A percentile compares a stretch with the other conserved stretches of the same genome.
These are phyloP conservation scores for Kingdonia uniflora DNA, from an alignment of 164 flowering plant species.

Conservation along the genomic window DNA sequence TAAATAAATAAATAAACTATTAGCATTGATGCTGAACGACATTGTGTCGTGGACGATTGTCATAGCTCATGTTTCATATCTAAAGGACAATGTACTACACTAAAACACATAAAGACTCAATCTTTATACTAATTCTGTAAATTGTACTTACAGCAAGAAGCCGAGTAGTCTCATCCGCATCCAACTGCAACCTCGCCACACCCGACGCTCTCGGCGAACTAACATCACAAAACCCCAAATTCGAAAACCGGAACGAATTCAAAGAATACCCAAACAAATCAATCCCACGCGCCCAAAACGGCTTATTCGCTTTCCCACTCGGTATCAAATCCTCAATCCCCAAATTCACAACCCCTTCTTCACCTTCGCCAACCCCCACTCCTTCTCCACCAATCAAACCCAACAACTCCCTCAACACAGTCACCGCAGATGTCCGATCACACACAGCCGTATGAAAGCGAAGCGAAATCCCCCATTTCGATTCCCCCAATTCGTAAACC, in stretches of 20 bases:
- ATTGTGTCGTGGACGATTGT: too few species aligned
- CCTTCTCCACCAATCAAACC: constrained; percentile 14
- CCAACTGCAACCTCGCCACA: constrained; percentile 45
- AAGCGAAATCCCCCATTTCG: constrained; percentile 38
- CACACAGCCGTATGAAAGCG: constrained; percentile 64
- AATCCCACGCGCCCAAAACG: constrained; percentile 78
- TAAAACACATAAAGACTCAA: too few species aligned
- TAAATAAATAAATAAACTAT: too few species aligned
- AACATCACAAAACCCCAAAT: constrained; percentile 39
- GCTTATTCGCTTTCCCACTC: constrained; percentile 43
- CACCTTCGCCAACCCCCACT: constrained; percentile 16
- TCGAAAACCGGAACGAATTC: constrained; percentile 52
- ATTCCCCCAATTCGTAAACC: constrained; percentile 28
- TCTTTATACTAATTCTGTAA: too few species aligned
- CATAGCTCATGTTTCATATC: too few species aligned
- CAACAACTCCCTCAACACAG: constrained; percentile 36
- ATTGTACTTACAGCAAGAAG: constrained; percentile 18
- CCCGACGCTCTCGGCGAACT: constrained; percentile 29
- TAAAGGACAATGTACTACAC: too few species aligned
- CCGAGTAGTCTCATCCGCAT: constrained; percentile 28
- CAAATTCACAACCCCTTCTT: constrained; percentile 31
- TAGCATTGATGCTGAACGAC: too few species aligned
- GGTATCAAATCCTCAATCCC: constrained; percentile 67
- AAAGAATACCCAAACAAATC: constrained; percentile 81
- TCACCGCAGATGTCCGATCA: constrained; percentile 59